Conservation (phyloP, 345 rosid species). For the Gossypium mustelinum region DNA sequence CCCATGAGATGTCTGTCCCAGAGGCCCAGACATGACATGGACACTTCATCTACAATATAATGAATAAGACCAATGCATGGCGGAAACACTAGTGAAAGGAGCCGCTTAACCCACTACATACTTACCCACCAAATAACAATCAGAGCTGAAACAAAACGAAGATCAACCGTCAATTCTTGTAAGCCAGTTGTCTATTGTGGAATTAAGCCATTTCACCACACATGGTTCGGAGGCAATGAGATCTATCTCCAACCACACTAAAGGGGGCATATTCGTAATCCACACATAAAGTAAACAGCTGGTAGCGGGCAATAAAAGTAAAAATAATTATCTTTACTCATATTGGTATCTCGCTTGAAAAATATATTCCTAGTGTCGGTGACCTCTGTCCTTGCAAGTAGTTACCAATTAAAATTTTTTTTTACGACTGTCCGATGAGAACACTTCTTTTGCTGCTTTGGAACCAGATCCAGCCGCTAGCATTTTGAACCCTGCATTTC, state of each 20-base stretch:
- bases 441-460: background rate
- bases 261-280: conserved; percentile 14
- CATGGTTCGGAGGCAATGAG: background rate
- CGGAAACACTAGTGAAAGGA: background rate
- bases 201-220: background rate
- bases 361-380: too few species aligned
- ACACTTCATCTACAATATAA: background rate
- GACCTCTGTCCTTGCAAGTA: background rate
- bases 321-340: background rate
- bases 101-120: background rate
- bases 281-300: background rate
- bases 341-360: too few species aligned
- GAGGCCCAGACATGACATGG: background rate
- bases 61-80: background rate
- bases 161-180: background rate
- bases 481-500: conserved; percentile 2
- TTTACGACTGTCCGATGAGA: background rate
- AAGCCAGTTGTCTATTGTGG: background rate
- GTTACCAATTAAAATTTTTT: background rate
- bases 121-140: background rate
- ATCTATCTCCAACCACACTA: background rate
- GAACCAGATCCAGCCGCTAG: background rate
- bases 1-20: background rate
- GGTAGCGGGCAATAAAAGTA: background rate
- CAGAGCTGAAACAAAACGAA: background rate